Base-by-base conservation (phyloP, 2,329 filamentous ascomycete species). In the Kalaharituber pfeilii region DNA sequence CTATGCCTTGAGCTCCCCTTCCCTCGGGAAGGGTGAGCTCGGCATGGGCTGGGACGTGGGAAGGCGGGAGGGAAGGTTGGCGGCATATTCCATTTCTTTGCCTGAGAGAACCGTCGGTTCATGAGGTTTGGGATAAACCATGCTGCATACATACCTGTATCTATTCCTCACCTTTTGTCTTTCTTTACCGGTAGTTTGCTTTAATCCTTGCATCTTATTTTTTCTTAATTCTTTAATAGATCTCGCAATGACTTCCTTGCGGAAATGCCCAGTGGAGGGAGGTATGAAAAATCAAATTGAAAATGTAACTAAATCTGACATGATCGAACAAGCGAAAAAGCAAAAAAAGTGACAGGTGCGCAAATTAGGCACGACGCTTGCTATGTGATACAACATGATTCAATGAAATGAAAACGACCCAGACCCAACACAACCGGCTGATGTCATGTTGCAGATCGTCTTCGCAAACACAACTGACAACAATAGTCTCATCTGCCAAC, bases 61-160 rank as follows among this genome's bases (percentile, higher is more conserved):
- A 22, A 15, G 42, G 42, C 5, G n/a, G 42, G n/a, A n/a, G n/a
- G 5, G 15, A 20, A 7, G n/a, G 42, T 20, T 47, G 42, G 42
- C 42, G 42, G 24, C 42, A 47, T 47, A 47, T 47, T 47, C 42
- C 42, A 47, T 47, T 47, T 47, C 42, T 22, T 25, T 47, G 42
- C 42, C 42, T 25, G 42, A 47, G 24, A 22, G 42, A 47, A 15
- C 42, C 42, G 42, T 47, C 22, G 42, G 42, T 15, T 47, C 42
- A 13, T 47, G 42, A 47, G 42, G 42, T 47, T 47, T 47, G 42
- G 42, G 42, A 47, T 47, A 47, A 47, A 47, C 42, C 42, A 47
- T 47, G 42, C 24, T 25, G 42, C 42, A 47, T 47, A 47, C 42
- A 47, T 45, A 45, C 3, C 30, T 36, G 9, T 36, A 9, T 47